phyloP scores from a whole-genome alignment of 306 rosid species.

The Fagus crenata region DNA sequence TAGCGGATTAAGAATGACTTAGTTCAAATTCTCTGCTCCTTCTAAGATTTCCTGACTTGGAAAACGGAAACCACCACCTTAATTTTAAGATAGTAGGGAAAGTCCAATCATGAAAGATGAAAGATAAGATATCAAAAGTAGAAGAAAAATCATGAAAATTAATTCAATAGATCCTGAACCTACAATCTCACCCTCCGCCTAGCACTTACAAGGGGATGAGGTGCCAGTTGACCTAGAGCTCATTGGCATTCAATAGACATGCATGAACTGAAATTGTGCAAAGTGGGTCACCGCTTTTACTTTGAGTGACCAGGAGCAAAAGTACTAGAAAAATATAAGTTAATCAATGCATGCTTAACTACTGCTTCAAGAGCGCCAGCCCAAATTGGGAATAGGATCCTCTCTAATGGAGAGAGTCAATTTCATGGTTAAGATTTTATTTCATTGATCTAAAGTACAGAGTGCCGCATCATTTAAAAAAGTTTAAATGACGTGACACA shows the following conservation, averaged over 20 bases:
- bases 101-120: neutral
- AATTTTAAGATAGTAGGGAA: neutral
- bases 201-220: too few relatives aligned
- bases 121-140: neutral
- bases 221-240: too few relatives aligned
- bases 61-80: neutral
- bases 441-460: too few relatives aligned
- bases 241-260: neutral
- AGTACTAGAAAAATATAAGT: neutral
- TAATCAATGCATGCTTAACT: conserved; percentile 2
- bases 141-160: neutral
- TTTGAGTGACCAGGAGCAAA: neutral
- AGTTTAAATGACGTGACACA: too few relatives aligned
- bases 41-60: neutral
- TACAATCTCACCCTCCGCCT: too few relatives aligned
- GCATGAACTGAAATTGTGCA: neutral
- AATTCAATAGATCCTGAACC: neutral
- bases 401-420: too few relatives aligned
- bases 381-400: neutral
- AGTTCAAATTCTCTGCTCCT: neutral
- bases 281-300: neutral
- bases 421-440: too few relatives aligned
- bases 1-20: neutral
- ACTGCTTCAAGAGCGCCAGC: neutral
- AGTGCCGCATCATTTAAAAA: too few relatives aligned